Evolutionary conservation across 2,329 filamentous ascomycete species (phyloP), one percentile per base, ranked within the genome.

Genomic region (Alternaria sp.): DNA sequence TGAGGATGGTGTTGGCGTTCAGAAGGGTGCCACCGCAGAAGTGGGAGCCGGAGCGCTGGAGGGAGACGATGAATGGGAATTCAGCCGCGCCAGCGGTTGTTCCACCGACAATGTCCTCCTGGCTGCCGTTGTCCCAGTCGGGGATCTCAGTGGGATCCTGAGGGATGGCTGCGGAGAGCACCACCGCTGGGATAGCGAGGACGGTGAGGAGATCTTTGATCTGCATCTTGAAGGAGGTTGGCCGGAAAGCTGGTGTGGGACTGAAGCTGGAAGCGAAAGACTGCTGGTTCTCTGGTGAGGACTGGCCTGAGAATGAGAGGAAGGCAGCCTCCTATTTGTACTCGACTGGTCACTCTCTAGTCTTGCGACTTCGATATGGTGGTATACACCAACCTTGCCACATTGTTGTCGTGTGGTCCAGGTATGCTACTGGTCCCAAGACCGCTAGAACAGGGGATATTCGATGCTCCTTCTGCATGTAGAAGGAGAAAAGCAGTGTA

Each of bases 1-100:
- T 74, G 52, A 76, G 46, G 49, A 76, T 68, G 7, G 74, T 76
- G 71, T 71, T 69, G 36, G 62, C 66, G 65, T 76, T 70, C 49
- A 76, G n/a, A 13, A 75, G 63, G n/a, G 71, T 62, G 21, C 72
- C 74, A 65, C 74, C 74, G 57, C 74, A 76, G 68, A 70, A 66
- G 60, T 75, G 73, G 21, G 59, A 60, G 21, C 72, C 72, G 47
- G 47, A 44, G 5, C 30, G 10, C 59, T 73, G 71, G 30, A 76
- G 56, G 28, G 65, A 67, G 67, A 71, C 70, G 45, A 75, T 73
- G 72, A 66, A 76, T 59, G 73, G 73, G 57, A 73, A 73, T n/a
- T 76, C 74, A 46, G 70, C 72, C 19, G 66, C 62, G 15, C 54
- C 2, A 32, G 74, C 74, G 36, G 65, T 46, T 4, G 57, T 55